Conservation (phyloP, 2,329 filamentous ascomycete genomes). For the Ophiocordyceps camponoti-saundersi region DNA sequence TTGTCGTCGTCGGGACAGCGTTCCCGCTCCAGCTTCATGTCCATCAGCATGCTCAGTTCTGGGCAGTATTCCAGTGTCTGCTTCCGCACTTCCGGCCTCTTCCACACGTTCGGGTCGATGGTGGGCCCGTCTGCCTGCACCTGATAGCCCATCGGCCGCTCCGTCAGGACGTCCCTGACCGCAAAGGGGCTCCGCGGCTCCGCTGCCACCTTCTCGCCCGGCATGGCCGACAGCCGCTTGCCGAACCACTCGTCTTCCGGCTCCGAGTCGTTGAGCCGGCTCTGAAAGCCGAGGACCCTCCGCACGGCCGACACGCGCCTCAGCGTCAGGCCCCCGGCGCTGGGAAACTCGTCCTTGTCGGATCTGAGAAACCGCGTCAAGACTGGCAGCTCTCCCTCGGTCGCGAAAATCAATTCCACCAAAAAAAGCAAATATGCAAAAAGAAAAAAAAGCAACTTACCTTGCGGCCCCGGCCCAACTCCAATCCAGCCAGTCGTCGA, state of each 20-base stretch:
- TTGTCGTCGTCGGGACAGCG: constrained; percentile 17
- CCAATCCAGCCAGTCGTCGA: constrained; percentile 37
- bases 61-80: constrained; percentile 38
- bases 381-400: too few species aligned
- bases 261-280: constrained; percentile 29
- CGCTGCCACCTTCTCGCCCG: constrained; percentile 28
- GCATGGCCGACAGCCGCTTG: constrained; percentile 26
- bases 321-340: constrained; percentile 36
- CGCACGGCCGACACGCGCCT: constrained; percentile 33
- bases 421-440: not conserved
- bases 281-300: constrained; percentile 29
- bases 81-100: constrained; percentile 21
- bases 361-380: constrained; percentile 9
- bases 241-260: constrained; percentile 40
- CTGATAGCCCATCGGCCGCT: constrained; percentile 38
- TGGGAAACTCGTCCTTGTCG: constrained; percentile 26
- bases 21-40: constrained; percentile 36
- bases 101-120: constrained; percentile 29
- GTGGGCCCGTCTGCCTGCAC: constrained; percentile 22
- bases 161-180: constrained; percentile 30
- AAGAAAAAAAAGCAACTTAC: constrained; percentile 11
- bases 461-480: constrained; percentile 35
- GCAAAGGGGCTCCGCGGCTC: constrained; percentile 24
- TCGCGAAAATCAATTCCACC: too few species aligned
- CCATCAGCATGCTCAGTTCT: constrained; percentile 35